These are phyloP conservation scores for Magnolia sinica DNA, from an alignment of 164 flowering plant genomes.

Conservation along the genomic window DNA sequence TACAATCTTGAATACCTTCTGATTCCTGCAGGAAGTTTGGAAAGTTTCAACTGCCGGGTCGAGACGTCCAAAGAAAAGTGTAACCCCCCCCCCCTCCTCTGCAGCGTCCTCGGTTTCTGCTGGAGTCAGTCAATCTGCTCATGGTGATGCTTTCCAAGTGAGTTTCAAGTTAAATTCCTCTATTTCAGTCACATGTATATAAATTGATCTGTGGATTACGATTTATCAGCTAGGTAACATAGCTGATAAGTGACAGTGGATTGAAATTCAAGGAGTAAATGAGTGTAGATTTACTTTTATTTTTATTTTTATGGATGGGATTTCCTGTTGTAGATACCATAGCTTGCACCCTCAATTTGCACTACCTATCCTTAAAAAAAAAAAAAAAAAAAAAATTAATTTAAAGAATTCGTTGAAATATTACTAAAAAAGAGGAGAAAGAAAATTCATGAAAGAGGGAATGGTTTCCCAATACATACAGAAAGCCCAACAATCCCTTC, in stretches of 20 bases:
- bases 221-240: background rate
- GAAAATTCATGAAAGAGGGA: too few species aligned
- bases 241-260: background rate
- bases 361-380: background rate
- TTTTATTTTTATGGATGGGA: too few species aligned
- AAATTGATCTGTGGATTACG: too few species aligned
- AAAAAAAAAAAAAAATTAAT: too few species aligned
- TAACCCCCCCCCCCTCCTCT: too few species aligned
- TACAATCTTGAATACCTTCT: background rate
- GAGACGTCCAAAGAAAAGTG: constrained; percentile 73
- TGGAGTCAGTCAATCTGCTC: constrained; percentile 29
- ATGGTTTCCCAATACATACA: too few species aligned
- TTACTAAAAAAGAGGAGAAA: too few species aligned
- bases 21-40: constrained; percentile 82
- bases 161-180: constrained; percentile 20
- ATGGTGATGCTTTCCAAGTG: constrained; percentile 56
- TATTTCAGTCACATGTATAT: background rate
- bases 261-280: background rate
- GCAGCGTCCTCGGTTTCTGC: constrained; percentile 18
- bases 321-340: background rate
- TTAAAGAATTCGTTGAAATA: too few species aligned
- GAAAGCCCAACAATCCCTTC: background rate
- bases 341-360: background rate
- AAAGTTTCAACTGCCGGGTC: constrained; percentile 86
- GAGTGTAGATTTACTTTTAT: too few species aligned